These are phyloP conservation scores for Ophiocordyceps robertsii DNA, from an alignment of 2,329 filamentous ascomycete species.

Conservation along the genomic window DNA sequence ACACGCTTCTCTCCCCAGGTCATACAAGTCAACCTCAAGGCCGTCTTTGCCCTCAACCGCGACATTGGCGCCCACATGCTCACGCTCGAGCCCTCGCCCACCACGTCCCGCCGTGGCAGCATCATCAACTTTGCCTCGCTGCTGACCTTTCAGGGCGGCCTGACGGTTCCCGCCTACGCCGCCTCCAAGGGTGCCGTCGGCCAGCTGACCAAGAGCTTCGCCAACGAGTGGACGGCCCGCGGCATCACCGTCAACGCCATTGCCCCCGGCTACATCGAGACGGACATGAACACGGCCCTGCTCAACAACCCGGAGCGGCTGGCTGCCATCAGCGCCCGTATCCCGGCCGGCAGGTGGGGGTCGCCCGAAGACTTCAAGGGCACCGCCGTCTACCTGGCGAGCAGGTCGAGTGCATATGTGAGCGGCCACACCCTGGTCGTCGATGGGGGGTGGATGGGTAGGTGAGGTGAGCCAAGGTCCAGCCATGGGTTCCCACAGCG, in stretches of 20 bases:
- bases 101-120: constrained; percentile 45
- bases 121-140: constrained; percentile 81
- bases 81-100: constrained; percentile 28
- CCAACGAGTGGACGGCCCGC: constrained; percentile 73
- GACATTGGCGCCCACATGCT: constrained; percentile 74
- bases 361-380: constrained; percentile 80
- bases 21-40: constrained; percentile 73
- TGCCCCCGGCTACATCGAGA: constrained; percentile 79
- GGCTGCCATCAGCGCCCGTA: constrained; percentile 62
- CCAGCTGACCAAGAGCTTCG: constrained; percentile 72
- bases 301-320: constrained; percentile 58
- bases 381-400: constrained; percentile 62
- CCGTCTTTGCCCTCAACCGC: constrained; percentile 66
- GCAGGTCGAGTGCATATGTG: constrained; percentile 66
- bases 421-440: constrained; percentile 72
- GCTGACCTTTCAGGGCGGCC: constrained; percentile 71
- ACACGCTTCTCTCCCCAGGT: constrained; percentile 32
- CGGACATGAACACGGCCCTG: constrained; percentile 86
- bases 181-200: constrained; percentile 75
- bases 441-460: constrained; percentile 88
- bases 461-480: constrained; percentile 31
- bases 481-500: too few species aligned
- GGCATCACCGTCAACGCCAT: constrained; percentile 81
- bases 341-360: constrained; percentile 77
- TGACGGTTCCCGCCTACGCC: constrained; percentile 81